These are phyloP conservation scores for Rutidosis leptorrhynchoides DNA, from an alignment of 129 eudicot species.

Conservation along the genomic window DNA sequence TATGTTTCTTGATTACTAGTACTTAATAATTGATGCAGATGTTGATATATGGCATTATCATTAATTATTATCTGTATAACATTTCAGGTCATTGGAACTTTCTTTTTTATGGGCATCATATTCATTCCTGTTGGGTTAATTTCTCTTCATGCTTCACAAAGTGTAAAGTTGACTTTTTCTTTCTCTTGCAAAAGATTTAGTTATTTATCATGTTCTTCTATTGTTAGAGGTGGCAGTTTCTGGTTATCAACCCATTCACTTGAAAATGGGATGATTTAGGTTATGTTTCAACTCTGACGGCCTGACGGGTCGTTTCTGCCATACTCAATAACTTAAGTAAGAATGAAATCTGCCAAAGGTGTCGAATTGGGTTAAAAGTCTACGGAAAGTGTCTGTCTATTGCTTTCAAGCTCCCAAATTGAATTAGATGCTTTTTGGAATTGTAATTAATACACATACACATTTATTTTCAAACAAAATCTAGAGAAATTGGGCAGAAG, in stretches of 20 bases:
- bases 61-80: background rate
- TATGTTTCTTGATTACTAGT: background rate
- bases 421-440: background rate
- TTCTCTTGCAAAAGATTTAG: background rate
- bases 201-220: background rate
- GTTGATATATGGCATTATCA: background rate
- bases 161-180: constrained; percentile 39
- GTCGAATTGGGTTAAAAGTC: background rate
- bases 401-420: background rate
- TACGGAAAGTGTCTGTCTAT: background rate
- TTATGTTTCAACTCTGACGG: background rate
- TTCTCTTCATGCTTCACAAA: constrained; percentile 60
- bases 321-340: background rate
- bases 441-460: no score
- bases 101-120: constrained; percentile 52
- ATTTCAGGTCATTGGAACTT: constrained; percentile 69
- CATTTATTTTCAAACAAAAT: no score
- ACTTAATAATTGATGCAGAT: background rate
- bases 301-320: background rate
- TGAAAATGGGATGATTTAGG: background rate
- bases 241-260: background rate
- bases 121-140: constrained; percentile 74
- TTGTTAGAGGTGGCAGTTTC: background rate
- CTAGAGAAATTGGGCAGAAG: background rate
- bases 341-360: background rate